Base-by-base conservation (phyloP, 352 stramenopile species). In the Pythium grandisporangium region DNA sequence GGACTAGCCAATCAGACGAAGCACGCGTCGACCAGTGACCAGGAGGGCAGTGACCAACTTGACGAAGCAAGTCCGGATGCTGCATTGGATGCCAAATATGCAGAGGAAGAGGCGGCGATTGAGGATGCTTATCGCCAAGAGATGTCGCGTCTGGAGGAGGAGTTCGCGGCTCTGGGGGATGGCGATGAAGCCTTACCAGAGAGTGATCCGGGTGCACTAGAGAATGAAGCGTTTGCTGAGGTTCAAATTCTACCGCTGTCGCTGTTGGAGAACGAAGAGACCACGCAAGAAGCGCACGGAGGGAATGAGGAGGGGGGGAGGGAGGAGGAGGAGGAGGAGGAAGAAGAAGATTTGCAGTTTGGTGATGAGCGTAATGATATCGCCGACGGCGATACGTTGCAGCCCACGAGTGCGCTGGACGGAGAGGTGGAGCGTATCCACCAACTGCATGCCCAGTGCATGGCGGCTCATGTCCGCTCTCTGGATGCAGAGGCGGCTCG, bases 81-180 rank as follows among this genome's bases (percentile, higher is more conserved):
- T 25, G 47, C 51, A 0, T 33, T 83, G 4, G 62, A 75, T 37
- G 53, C 45, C 2, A 57, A 70, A 22, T 83, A 76, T 43, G 44
- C 48, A 26, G 34, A 75, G 6, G 61, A 77, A 39, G 61, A 77
- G 19, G 27, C 67, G 5, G 64, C 48, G 16, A 73, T 84, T 27
- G 66, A 83, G 35, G 42, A 70, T 32, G 70, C 78, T 17, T 84
- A 85, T 35, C 49, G 68, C 6, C 56, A 60, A 20, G 63, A 81
- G 37, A 43, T 72, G 7, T 60, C 70, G 2, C 51, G 37, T 8
- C 23, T 88, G 26, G 64, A 84, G 26, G 46, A 66, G 27, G 66
- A 88, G 37, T 88, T 79, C 33, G n/a, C n/a, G n/a, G n/a, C n/a
- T n/a, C n/a, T n/a, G n/a, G n/a, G n/a, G n/a, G n/a, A n/a, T n/a